Evolutionary conservation across 441 rosid genomes (phyloP), one percentile per base, ranked within the genome.

Genomic region (Manihot esculenta): DNA sequence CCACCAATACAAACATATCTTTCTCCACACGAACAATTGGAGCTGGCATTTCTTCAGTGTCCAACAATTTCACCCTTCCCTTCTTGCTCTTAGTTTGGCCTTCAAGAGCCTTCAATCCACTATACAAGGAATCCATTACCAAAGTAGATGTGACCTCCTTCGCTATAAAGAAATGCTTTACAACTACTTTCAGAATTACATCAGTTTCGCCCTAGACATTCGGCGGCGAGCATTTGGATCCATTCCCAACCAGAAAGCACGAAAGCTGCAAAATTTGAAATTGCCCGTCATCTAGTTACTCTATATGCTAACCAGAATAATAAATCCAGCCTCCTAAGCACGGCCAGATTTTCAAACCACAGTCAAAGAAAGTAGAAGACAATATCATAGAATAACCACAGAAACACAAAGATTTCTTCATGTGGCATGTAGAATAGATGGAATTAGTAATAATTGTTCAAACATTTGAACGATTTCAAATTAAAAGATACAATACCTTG

Each of bases 51-150:
- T 93, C 96, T 79, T 84, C 95, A 48, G 82, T 63, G 79, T 88
- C 97, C 53, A 72, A 77, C 72, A 80, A 75, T 81, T 83, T 88
- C 62, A 56, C 69, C 80, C 82, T 87, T 62, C 81, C 92, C 79
- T 87, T 94, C 84, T 76, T 86, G 81, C 79, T 79, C 75, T 84
- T 91, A 72, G 80, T 77, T 81, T 93, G 95, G 55, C 96, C 84
- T 84, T 95, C 93, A 70, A 88, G 97, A 79, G 97, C 93, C 85
- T 91, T 95, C 81, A 87, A 78, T 66, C 96, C 96, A 77, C 94
- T 92, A 74, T 94, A 86, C 80, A 91, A 83, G 87, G 96, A 93
- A 85, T 95, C 99, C 99, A 92, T 92, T 47, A 92, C 97, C 91
- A 91, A 87, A 68, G 99, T 92, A 63, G 99, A 94, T 56, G 97